Conservation (phyloP, 768 basidiomycete species). For the Kwoniella dejecticola region DNA sequence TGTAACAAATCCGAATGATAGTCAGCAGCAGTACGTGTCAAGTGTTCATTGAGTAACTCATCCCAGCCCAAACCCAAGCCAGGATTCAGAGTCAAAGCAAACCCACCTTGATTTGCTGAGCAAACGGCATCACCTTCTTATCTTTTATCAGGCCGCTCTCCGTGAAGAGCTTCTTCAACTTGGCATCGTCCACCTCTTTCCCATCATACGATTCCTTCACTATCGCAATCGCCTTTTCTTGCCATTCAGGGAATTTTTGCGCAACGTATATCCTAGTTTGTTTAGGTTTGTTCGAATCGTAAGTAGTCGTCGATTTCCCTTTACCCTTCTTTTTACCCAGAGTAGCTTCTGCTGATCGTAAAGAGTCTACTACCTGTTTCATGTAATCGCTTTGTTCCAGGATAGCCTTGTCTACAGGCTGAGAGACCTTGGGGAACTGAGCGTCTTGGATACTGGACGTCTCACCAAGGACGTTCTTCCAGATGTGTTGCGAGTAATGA, state of each 20-base stretch:
- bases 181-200: slow-evolving; percentile 73
- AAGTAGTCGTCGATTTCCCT: slow-evolving; percentile 66
- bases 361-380: slow-evolving; percentile 84
- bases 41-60: no score
- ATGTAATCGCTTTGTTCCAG: slow-evolving; percentile 81
- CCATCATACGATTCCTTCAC: slow-evolving; percentile 67
- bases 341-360: slow-evolving; percentile 81
- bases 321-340: slow-evolving; percentile 73
- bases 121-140: slow-evolving; percentile 93
- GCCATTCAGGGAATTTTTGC: slow-evolving; percentile 89
- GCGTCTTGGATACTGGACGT: slow-evolving; percentile 77
- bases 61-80: no score
- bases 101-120: slow-evolving; percentile 85
- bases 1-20: no score
- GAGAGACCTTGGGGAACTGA: slow-evolving; percentile 72
- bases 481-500: slow-evolving; percentile 91
- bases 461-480: slow-evolving; percentile 72
- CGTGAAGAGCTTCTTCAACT: slow-evolving; percentile 69
- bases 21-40: no score
- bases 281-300: slow-evolving; percentile 77
- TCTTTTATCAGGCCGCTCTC: slow-evolving; percentile 85
- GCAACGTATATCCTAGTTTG: slow-evolving; percentile 87
- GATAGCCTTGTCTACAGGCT: slow-evolving; percentile 65
- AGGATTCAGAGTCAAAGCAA: not conserved
- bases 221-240: slow-evolving; percentile 75